Evolutionary conservation across 2,329 filamentous ascomycete species (phyloP).

Genomic region (Akanthomyces uredinophilus): DNA sequence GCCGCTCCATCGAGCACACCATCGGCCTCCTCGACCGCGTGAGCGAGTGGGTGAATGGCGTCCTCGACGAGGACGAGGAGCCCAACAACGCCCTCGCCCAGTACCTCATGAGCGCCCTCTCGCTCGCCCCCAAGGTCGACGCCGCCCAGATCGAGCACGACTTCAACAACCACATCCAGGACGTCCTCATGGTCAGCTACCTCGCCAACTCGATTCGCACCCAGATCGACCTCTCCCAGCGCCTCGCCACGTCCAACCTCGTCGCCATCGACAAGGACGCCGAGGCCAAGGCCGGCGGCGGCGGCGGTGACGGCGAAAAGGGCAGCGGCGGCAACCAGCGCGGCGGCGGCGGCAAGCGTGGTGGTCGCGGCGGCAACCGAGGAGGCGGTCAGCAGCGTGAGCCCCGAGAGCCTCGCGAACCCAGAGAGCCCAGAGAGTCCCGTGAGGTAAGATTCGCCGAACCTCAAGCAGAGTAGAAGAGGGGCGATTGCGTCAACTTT

Average conservation of each 20-base stretch:
- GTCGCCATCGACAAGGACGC: constrained; percentile 44
- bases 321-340: constrained; percentile 37
- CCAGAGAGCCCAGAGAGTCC: constrained; percentile 27
- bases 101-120: constrained; percentile 89
- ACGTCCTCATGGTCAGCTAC: constrained; percentile 96
- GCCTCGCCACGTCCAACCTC: constrained; percentile 75
- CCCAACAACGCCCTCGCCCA: constrained; percentile 90
- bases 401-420: constrained; percentile 33
- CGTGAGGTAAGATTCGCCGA: constrained; percentile 19
- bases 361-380: constrained; percentile 47
- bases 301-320: constrained; percentile 34
- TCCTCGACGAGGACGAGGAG: constrained; percentile 87
- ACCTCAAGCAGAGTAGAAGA: constrained; percentile 24
- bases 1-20: constrained; percentile 81
- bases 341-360: constrained; percentile 44
- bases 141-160: constrained; percentile 85
- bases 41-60: constrained; percentile 84
- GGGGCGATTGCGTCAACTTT: constrained; percentile 11
- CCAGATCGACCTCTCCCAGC: constrained; percentile 96
- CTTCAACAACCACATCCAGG: constrained; percentile 99
- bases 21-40: constrained; percentile 86
- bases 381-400: constrained; percentile 48
- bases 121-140: constrained; percentile 91
- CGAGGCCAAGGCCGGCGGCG: constrained; percentile 36
- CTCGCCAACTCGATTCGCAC: constrained; percentile 97